Conservation (phyloP, 2,329 filamentous ascomycete genomes). For the Drechmeria coniospora region DNA sequence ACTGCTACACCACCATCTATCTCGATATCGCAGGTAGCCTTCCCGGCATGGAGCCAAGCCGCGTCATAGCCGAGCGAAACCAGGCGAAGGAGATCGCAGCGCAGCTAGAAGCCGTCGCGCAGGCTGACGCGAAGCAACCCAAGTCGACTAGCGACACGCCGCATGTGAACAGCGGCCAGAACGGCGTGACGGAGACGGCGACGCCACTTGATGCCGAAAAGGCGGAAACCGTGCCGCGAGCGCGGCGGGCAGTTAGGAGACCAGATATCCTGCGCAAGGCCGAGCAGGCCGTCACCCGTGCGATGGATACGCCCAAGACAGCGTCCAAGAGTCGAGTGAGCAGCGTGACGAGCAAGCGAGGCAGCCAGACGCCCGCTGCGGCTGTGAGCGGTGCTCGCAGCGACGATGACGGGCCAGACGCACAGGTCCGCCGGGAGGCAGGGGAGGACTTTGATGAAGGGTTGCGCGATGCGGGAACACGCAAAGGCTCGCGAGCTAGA, state of each 20-base stretch:
- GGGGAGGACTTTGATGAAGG: slow-evolving; percentile 20
- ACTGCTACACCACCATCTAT: slow-evolving; percentile 72
- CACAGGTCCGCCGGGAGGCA: slow-evolving; percentile 20
- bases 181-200: slow-evolving; percentile 16
- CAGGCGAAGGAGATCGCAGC: slow-evolving; percentile 25
- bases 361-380: slow-evolving; percentile 22
- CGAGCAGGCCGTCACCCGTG: slow-evolving; percentile 39
- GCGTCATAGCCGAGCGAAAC: slow-evolving; percentile 29
- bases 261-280: slow-evolving; percentile 47
- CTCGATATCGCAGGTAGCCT: slow-evolving; percentile 47
- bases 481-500: too few relatives aligned
- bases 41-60: slow-evolving; percentile 31
- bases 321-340: slow-evolving; percentile 31
- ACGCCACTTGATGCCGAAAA: slow-evolving; percentile 25
- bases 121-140: slow-evolving; percentile 12
- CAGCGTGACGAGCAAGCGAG: slow-evolving; percentile 36
- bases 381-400: slow-evolving; percentile 21
- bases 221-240: slow-evolving; percentile 22
- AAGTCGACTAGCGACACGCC: slow-evolving; percentile 26
- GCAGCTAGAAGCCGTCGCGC: slow-evolving; percentile 16
- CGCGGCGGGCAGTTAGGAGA: slow-evolving; percentile 29
- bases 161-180: slow-evolving; percentile 25
- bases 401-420: slow-evolving; percentile 25
- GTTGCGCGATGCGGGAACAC: slow-evolving; percentile 26
- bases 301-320: slow-evolving; percentile 33